Evolutionary conservation across 2,329 filamentous ascomycete species (phyloP).

Genomic region (Paraphaeosphaeria minitans): DNA sequence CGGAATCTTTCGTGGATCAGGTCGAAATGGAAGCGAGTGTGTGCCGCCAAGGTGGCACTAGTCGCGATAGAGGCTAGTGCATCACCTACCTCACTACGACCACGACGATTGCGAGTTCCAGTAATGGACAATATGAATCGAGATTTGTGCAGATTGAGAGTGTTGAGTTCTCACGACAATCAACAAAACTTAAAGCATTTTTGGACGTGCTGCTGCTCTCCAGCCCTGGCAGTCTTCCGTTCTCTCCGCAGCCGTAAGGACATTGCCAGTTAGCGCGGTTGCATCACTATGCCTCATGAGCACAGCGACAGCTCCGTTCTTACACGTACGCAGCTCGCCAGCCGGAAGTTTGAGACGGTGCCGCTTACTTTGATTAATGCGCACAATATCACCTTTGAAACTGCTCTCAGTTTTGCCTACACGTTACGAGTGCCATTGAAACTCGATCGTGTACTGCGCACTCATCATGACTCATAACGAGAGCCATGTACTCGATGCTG

Average conservation of each 20-base stretch:
- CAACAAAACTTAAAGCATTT: not conserved
- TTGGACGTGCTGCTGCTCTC: not conserved
- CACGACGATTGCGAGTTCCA: no score
- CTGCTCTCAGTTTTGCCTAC: not conserved
- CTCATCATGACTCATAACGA: conserved; percentile 3
- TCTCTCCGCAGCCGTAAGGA: not conserved
- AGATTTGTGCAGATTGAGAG: not conserved
- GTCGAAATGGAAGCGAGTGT: conserved; percentile 10
- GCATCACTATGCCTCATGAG: not conserved
- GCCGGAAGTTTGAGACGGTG: not conserved
- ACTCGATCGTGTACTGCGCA: not conserved
- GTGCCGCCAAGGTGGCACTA: not conserved
- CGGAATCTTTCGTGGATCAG: conserved; percentile 7
- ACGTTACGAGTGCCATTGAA: not conserved
- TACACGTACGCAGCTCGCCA: not conserved
- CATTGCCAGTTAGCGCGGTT: not conserved
- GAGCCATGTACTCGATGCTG: not conserved
- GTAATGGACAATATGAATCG: not conserved
- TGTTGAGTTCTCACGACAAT: not conserved
- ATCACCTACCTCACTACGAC: no score
- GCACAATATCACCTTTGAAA: no score
- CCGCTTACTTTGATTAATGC: not conserved
- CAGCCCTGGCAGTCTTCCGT: not conserved
- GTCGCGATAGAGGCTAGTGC: not conserved
- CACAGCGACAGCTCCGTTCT: not conserved